Base-by-base conservation (phyloP, 345 rosid species). In the Balakata baccata region DNA sequence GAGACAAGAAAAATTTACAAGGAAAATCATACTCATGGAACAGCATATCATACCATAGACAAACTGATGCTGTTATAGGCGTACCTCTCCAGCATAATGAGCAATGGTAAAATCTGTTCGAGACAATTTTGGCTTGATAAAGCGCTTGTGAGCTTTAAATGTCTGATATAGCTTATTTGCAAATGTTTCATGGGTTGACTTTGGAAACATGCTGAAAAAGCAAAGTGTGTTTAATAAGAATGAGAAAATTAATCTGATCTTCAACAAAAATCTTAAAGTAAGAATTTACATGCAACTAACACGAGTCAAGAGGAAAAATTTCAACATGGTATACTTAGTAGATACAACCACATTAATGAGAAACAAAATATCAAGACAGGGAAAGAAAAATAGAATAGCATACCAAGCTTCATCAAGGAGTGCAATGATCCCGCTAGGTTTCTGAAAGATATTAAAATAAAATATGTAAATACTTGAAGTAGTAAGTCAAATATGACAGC, bases 181-280 rank as follows among this genome's bases (percentile, higher is more conserved):
- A 81, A 95, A 95, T 61, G 99, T 95, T 81, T 95, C 99, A 52
- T 95, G 99, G 6, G 99, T 95, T 69, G 99, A 95, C 85, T 95
- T 94, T 11, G 99, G 99, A 78, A 95, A 95, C 99, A 95, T 95
- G 78, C 99, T 95, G 89, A 70, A 86, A 76, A 77, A 78, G n/a
- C 18, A 71, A 59, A 50, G 17, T 37, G 63, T 43, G 37, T 20
- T 71, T 63, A 79, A 76, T 51, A 71, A 61, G 12, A 66, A 60
- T 49, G 58, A 76, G 29, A 79, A 43, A 71, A 70, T 43, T 7
- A 76, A 46, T 16, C 37, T 62, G 39, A 57, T 45, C 73, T 52
- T 25, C 43, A 34, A 38, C 59, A 25, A 46, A n/a, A 49, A 72
- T 74, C 70, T 60, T 66, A 60, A 23, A 47, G 22, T 22, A 38